Base-by-base conservation (phyloP, 371 early-diverging fungal species). In the Lichtheimia corymbifera region DNA sequence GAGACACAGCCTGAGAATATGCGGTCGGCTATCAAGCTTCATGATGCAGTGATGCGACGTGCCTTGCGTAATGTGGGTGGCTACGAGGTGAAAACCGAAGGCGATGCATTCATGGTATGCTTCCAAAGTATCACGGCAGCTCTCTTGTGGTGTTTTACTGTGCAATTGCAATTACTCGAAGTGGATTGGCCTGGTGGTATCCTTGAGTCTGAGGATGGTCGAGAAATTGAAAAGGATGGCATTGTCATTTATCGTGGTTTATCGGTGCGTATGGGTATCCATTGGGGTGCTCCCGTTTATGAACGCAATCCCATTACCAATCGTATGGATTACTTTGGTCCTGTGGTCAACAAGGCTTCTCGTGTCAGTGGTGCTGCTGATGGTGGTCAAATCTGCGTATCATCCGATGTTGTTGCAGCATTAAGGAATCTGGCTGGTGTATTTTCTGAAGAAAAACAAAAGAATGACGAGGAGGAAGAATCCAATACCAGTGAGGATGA, bases 41-140 rank as follows among this genome's bases (percentile, higher is more conserved):
- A 97, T 71, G 95, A 96, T 72, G 67, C 73, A 7, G 83, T 90
- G 13, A 94, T 97, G 93, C 83, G 97, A 22, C 83, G 91, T 51
- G 84, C 89, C 35, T 77, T 97, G 50, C 85, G 92, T 40, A 85
- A 83, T 47, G 87, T 89, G 25, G 94, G 95, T 50, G 97, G 97
- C n/a, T 97, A 97, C 67, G 97, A 97, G 70, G 97, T 97, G 45
- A 97, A 97, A 70, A 97, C 96, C 9, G 97, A 97, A 81, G 97
- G 97, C 40, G 97, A 97, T 70, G 95, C 96, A 0, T 93, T 97
- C 69, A 96, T 96, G 93, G 94, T 95, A 15, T 91, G 91, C 53
- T 97, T 97, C 75, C 89, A 92, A 20, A 90, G 92, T 53, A 89
- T 93, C 12, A 83, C 91, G 0, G 83, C 89, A 25, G 97, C 97